These are phyloP conservation scores for Colletotrichum limetticola DNA, from an alignment of 2,329 filamentous ascomycete species.

Conservation along the genomic window DNA sequence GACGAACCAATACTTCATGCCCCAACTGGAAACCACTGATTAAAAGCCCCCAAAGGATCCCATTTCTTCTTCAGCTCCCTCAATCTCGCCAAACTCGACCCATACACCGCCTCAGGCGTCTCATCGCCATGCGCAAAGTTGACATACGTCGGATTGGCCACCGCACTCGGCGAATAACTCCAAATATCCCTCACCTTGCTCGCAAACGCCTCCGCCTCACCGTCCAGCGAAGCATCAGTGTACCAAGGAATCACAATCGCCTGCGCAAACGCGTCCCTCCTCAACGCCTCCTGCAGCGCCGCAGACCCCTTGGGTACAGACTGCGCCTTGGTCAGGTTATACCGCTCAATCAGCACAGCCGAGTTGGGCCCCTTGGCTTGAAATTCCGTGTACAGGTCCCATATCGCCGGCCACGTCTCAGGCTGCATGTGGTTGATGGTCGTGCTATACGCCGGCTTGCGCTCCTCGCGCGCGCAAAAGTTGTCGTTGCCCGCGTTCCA, in stretches of 20 bases:
- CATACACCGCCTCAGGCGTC: conserved; percentile 38
- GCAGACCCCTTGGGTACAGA: conserved; percentile 34
- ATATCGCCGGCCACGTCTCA: conserved; percentile 49
- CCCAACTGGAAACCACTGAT: conserved; percentile 41
- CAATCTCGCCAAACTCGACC: conserved; percentile 40
- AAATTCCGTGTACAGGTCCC: conserved; percentile 49
- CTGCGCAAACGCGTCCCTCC: conserved; percentile 45
- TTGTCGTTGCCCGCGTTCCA: conserved; percentile 51
- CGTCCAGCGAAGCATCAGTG: conserved; percentile 46
- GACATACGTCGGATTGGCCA: conserved; percentile 41
- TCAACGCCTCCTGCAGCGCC: conserved; percentile 45
- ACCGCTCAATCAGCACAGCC: conserved; percentile 48
- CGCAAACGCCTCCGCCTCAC: conserved; percentile 46
- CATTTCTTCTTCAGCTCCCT: conserved; percentile 41
- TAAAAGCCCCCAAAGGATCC: conserved; percentile 42
- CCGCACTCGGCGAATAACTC: conserved; percentile 36
- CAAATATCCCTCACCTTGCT: conserved; percentile 42
- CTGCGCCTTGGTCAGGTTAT: conserved; percentile 46
- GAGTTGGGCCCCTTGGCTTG: conserved; percentile 46
- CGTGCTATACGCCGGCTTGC: conserved; percentile 51
- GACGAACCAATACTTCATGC: not conserved
- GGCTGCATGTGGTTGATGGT: conserved; percentile 47
- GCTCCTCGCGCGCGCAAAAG: conserved; percentile 49
- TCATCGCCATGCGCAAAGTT: conserved; percentile 49
- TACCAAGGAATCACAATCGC: conserved; percentile 53